Conservation (phyloP, 176 grass and related monocot species). For the Cenchrus fungigraminus region DNA sequence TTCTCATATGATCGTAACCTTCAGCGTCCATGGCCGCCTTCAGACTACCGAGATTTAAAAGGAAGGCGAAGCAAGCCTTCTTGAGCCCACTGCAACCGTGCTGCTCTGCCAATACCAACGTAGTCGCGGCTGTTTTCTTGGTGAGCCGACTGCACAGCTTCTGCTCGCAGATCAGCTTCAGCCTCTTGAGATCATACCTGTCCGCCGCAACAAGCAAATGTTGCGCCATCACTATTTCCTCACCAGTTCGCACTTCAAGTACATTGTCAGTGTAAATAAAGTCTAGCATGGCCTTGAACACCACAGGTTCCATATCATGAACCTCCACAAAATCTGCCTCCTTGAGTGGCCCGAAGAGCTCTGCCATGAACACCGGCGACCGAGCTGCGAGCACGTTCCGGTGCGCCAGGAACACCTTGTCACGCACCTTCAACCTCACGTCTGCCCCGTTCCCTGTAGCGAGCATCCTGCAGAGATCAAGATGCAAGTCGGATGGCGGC, state of each 20-base stretch:
- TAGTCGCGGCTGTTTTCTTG: constrained; percentile 18
- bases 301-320: not conserved
- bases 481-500: not conserved
- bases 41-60: not conserved
- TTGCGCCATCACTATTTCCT: constrained; percentile 24
- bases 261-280: constrained; percentile 45
- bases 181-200: constrained; percentile 41
- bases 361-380: constrained; percentile 41
- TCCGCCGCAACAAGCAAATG: constrained; percentile 55
- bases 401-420: not conserved
- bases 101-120: constrained; percentile 39
- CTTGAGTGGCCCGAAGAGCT: constrained; percentile 28
- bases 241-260: not conserved
- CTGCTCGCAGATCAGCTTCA: constrained; percentile 40
- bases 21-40: not conserved
- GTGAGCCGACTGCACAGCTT: constrained; percentile 12
- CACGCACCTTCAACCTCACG: not conserved
- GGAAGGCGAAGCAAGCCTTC: not conserved
- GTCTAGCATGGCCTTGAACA: constrained; percentile 38
- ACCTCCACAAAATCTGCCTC: not conserved
- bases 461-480: not conserved
- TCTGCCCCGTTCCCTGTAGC: not conserved
- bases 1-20: not conserved
- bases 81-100: not conserved
- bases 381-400: constrained; percentile 35